A percentile compares a stretch with the other conserved stretches of the same genome.
phyloP scores from a whole-genome alignment of 2,329 filamentous ascomycete genomes.

The Tolypocladium nubicola region DNA sequence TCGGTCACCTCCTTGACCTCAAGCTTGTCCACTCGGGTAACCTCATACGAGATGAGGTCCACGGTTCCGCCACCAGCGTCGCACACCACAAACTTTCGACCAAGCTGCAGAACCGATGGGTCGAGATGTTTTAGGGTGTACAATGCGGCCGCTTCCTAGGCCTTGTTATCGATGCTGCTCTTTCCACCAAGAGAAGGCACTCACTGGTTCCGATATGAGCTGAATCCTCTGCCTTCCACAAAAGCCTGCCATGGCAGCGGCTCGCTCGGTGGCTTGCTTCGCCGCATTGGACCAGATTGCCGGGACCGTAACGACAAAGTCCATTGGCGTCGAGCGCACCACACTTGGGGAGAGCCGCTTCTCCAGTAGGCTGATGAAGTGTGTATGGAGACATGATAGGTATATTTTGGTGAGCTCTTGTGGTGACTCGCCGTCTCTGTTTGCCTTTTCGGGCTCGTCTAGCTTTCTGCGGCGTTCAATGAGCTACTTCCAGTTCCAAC shows the following conservation, averaged over 20 bases:
- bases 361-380: constrained; percentile 34
- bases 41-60: constrained; percentile 42
- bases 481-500: neutral
- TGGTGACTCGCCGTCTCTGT: constrained; percentile 22
- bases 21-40: constrained; percentile 29
- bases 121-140: constrained; percentile 35
- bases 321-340: constrained; percentile 31
- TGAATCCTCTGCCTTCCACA: constrained; percentile 30
- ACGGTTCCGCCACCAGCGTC: constrained; percentile 45
- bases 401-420: constrained; percentile 28
- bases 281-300: constrained; percentile 48
- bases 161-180: constrained; percentile 1
- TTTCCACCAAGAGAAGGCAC: constrained; percentile 1
- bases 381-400: constrained; percentile 34
- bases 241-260: constrained; percentile 26
- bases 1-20: constrained; percentile 37
- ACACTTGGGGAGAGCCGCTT: constrained; percentile 29
- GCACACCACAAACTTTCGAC: constrained; percentile 40
- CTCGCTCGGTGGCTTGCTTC: constrained; percentile 36
- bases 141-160: constrained; percentile 37
- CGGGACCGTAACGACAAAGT: constrained; percentile 47
- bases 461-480: constrained; percentile 17
- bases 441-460: constrained; percentile 19
- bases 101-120: constrained; percentile 27
- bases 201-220: constrained; percentile 37